A percentile compares a stretch with the other conserved stretches of the same genome.
Conservation (phyloP, 2,329 filamentous ascomycete genomes). For the Tolypocladium cylindrosporum region DNA sequence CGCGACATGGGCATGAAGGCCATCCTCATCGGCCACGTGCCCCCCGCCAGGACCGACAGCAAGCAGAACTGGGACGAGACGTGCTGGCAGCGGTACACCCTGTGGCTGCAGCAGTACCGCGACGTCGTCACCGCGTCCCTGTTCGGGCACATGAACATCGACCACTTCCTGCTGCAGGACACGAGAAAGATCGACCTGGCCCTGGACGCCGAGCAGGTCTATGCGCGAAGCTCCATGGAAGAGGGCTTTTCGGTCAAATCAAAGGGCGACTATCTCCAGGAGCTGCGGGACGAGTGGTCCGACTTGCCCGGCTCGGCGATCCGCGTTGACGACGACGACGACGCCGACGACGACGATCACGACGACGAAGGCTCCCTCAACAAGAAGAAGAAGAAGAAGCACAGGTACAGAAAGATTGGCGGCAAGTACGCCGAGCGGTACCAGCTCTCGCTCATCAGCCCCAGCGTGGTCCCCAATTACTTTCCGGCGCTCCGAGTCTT, state of each 20-base stretch:
- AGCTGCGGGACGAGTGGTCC: conserved; percentile 70
- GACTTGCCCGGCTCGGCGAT: conserved; percentile 51
- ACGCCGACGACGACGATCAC: conserved; percentile 8
- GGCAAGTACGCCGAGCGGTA: conserved; percentile 80
- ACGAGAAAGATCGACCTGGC: conserved; percentile 62
- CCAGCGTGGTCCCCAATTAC: conserved; percentile 87
- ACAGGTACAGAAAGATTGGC: conserved; percentile 54
- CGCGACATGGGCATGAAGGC: conserved; percentile 83
- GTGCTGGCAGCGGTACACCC: conserved; percentile 94
- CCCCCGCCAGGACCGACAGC: conserved; percentile 73
- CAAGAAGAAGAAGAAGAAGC: conserved; percentile 31
- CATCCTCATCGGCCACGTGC: conserved; percentile 89
- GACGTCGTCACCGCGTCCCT: conserved; percentile 74
- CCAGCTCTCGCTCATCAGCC: conserved; percentile 67
- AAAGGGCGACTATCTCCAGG: conserved; percentile 62
- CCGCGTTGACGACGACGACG: conserved; percentile 7
- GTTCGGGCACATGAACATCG: conserved; percentile 97
- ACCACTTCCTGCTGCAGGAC: conserved; percentile 92
- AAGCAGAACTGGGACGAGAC: conserved; percentile 93
- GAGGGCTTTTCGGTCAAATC: conserved; percentile 52
- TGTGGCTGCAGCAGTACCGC: conserved; percentile 84
- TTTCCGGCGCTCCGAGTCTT: conserved; percentile 84
- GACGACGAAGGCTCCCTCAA: conserved; percentile 10
- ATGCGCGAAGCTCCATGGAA: conserved; percentile 21
- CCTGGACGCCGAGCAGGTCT: conserved; percentile 22